These are phyloP conservation scores for Colletotrichum godetiae DNA, from an alignment of 2,329 filamentous ascomycete genomes.

Conservation along the genomic window DNA sequence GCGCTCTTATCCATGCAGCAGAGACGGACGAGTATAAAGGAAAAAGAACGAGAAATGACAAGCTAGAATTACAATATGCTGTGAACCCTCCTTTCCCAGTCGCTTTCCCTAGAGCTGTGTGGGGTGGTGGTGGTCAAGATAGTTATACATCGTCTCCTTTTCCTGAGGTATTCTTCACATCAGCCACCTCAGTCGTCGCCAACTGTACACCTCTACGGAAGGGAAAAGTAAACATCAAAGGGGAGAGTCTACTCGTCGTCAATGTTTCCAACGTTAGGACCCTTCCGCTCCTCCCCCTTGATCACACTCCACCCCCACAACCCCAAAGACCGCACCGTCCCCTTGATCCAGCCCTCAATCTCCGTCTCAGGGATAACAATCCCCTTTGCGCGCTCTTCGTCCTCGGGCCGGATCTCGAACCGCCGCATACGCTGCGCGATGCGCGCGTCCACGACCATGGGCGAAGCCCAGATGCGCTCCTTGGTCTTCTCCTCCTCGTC, in stretches of 20 bases:
- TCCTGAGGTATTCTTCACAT: no score
- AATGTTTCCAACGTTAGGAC: slow-evolving; percentile 53
- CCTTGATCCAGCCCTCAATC: slow-evolving; percentile 76
- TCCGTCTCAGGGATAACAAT: slow-evolving; percentile 76
- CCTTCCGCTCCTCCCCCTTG: slow-evolving; percentile 50
- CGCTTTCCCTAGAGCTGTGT: neutral
- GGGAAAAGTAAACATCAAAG: no score
- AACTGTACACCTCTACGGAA: no score
- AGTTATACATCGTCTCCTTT: slow-evolving; percentile 16
- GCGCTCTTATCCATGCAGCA: slow-evolving; percentile 12
- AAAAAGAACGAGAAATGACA: neutral
- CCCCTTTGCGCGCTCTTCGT: slow-evolving; percentile 73
- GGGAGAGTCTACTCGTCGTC: slow-evolving; percentile 40
- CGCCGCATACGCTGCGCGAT: slow-evolving; percentile 83
- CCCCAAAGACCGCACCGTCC: slow-evolving; percentile 63
- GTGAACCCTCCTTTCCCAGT: neutral
- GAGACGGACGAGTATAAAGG: neutral
- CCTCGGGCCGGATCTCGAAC: slow-evolving; percentile 76
- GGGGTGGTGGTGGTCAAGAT: neutral
- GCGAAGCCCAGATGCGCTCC: slow-evolving; percentile 81
- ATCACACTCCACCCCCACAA: slow-evolving; percentile 60
- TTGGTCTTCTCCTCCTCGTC: slow-evolving; percentile 55
- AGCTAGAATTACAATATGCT: slow-evolving; percentile 32
- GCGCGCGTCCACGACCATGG: slow-evolving; percentile 80
- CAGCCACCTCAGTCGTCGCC: no score